Evolutionary conservation across 2,329 filamentous ascomycete genomes (phyloP).

Genomic region (Xylaria sp.): DNA sequence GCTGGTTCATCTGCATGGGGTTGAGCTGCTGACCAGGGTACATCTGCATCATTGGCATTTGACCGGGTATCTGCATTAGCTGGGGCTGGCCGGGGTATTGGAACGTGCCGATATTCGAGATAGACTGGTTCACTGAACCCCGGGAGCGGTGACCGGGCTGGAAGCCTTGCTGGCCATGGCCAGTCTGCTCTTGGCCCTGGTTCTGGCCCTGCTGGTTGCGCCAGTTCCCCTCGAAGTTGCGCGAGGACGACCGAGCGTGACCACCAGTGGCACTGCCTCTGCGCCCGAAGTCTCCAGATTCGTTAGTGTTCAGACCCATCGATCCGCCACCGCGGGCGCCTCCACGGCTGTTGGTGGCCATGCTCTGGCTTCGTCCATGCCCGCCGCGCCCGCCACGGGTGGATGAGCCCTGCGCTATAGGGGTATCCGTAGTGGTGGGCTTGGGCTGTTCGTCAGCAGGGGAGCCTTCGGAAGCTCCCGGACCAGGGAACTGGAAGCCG

Average conservation of each 20-base stretch:
- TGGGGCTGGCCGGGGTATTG: constrained; percentile 88
- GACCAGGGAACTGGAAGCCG: constrained; percentile 90
- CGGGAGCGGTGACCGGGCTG: constrained; percentile 90
- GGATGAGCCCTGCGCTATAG: constrained; percentile 46
- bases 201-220: constrained; percentile 70
- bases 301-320: constrained; percentile 51
- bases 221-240: constrained; percentile 99
- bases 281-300: constrained; percentile 70
- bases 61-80: constrained; percentile 81
- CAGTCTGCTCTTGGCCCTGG: constrained; percentile 66
- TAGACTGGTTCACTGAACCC: constrained; percentile 81
- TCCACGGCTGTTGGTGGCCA: constrained; percentile 76
- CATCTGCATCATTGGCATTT: constrained; percentile 83
- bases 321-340: constrained; percentile 66
- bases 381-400: constrained; percentile 59
- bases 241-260: constrained; percentile 80
- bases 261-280: constrained; percentile 69
- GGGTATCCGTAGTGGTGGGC: constrained; percentile 48
- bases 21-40: constrained; percentile 85
- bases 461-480: constrained; percentile 64
- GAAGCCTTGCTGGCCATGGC: constrained; percentile 68
- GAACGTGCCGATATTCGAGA: constrained; percentile 82
- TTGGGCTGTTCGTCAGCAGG: constrained; percentile 61
- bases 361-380: constrained; percentile 84
- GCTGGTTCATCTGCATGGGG: constrained; percentile 83